These are phyloP conservation scores for Microbotryum silenes-acaulis DNA, from an alignment of 1,284 basidiomycete genomes.

Conservation along the genomic window DNA sequence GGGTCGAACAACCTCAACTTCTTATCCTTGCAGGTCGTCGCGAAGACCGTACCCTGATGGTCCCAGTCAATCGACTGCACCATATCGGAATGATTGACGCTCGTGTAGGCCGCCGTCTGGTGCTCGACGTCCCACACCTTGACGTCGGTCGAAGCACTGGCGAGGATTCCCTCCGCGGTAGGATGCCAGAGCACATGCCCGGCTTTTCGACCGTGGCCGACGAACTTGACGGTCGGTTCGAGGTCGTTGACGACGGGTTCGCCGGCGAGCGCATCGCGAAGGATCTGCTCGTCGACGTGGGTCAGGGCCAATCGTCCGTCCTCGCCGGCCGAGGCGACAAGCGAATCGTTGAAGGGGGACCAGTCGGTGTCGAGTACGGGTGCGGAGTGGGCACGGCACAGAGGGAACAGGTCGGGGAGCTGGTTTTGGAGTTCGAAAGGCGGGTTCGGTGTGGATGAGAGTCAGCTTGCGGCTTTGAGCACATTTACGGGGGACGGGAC, in stretches of 20 bases:
- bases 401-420: slow-evolving; percentile 84
- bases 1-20: slow-evolving; percentile 89
- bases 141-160: slow-evolving; percentile 81
- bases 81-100: slow-evolving; percentile 75
- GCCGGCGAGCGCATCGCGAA: slow-evolving; percentile 71
- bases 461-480: too few relatives aligned
- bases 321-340: slow-evolving; percentile 84
- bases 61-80: slow-evolving; percentile 85
- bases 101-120: slow-evolving; percentile 55
- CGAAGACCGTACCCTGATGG: slow-evolving; percentile 63
- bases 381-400: slow-evolving; percentile 65
- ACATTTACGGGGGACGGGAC: too few relatives aligned
- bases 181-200: slow-evolving; percentile 95
- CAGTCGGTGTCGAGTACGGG: slow-evolving; percentile 82
- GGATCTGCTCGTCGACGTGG: slow-evolving; percentile 63
- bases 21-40: slow-evolving; percentile 76
- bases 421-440: slow-evolving; percentile 50
- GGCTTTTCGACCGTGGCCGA: slow-evolving; percentile 61
- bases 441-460: slow-evolving; percentile 36
- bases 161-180: slow-evolving; percentile 76
- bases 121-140: slow-evolving; percentile 84
- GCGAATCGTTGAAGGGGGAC: slow-evolving; percentile 85
- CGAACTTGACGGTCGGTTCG: slow-evolving; percentile 54
- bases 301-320: slow-evolving; percentile 89
- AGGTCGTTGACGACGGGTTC: slow-evolving; percentile 81